Evolutionary conservation across 1,284 basidiomycete species (phyloP).

Genomic region (Inonotus obliquus): DNA sequence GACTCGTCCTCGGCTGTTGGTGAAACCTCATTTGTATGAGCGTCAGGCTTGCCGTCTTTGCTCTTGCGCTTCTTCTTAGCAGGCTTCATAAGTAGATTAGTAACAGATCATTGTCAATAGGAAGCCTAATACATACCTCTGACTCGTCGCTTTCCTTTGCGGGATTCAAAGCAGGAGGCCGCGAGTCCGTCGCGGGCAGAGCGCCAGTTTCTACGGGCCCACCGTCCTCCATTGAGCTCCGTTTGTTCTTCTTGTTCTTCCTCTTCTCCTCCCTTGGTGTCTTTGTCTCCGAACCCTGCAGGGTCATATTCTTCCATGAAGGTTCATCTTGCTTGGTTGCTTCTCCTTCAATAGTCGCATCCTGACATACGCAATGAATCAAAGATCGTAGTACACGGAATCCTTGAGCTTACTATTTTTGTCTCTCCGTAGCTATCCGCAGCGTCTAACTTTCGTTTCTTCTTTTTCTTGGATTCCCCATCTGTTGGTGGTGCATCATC

Average conservation of each 20-base stretch:
- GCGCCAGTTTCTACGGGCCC: neutral
- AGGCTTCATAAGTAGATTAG: neutral
- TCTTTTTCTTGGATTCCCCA: constrained; percentile 2
- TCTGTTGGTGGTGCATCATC: neutral
- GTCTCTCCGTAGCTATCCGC: neutral
- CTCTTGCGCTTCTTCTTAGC: neutral
- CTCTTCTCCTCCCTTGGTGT: constrained; percentile 2
- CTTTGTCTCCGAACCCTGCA: constrained; percentile 15
- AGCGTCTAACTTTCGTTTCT: constrained; percentile 15
- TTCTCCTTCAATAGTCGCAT: neutral
- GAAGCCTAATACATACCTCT: neutral
- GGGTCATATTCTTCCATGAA: neutral
- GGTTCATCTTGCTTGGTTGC: neutral
- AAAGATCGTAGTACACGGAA: neutral
- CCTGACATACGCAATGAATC: neutral
- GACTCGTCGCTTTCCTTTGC: neutral
- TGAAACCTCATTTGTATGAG: neutral
- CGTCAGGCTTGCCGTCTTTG: neutral
- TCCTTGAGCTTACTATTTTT: neutral
- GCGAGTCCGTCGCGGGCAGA: neutral
- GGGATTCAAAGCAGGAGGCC: neutral
- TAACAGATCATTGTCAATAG: neutral
- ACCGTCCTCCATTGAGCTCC: constrained; percentile 20
- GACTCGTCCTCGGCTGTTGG: constrained; percentile 3
- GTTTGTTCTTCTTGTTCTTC: constrained; percentile 23